Evolutionary conservation across 306 rosid genomes (phyloP), one percentile per base, ranked within the genome.

Genomic region (Macrotyloma uniflorum): DNA sequence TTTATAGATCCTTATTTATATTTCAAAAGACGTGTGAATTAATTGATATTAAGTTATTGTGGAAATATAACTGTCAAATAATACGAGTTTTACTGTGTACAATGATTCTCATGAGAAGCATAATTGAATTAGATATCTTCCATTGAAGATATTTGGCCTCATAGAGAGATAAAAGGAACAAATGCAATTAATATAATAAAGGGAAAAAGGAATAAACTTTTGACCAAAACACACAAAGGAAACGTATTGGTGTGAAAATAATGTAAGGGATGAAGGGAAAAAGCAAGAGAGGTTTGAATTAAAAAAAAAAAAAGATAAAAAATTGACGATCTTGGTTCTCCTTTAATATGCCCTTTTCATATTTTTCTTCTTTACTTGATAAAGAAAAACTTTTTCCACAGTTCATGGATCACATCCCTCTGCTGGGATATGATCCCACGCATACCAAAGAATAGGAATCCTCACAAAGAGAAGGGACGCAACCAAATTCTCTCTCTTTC

Each of bases 371-470:
- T 82, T 89, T 90, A 61, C 59, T 79, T 81, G 86, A 86, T 79
- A 91, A 91, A 85, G 91, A 83, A 84, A 85, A 78, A 79, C 91
- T 86, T 90, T 87, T 87, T 82, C 97, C 93, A 92, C 89, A 87
- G 92, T 89, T 72, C 68, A 70, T 38, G 95, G 93, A 94, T 89
- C 87, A 79, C 65, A 81, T 80, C 83, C 79, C 53, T 49, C 19
- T 67, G 82, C 68, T 87, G 76, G 78, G 76, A 62, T 85, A 62
- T 49, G 43, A 67, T 76, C 80, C 79, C 79, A 87, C 88, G 88
- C 87, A 86, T 81, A 71, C 88, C 42, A 42, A 46, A 69, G 85
- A 91, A 90, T 87, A 88, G 86, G 86, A 83, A 82, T 87, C 88
- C 78, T 82, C 83, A 72, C 69, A 58, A 58, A 47, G 74, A 67